Base-by-base conservation (phyloP, 2,329 filamentous ascomycete species). In the Didymella arachidicola region DNA sequence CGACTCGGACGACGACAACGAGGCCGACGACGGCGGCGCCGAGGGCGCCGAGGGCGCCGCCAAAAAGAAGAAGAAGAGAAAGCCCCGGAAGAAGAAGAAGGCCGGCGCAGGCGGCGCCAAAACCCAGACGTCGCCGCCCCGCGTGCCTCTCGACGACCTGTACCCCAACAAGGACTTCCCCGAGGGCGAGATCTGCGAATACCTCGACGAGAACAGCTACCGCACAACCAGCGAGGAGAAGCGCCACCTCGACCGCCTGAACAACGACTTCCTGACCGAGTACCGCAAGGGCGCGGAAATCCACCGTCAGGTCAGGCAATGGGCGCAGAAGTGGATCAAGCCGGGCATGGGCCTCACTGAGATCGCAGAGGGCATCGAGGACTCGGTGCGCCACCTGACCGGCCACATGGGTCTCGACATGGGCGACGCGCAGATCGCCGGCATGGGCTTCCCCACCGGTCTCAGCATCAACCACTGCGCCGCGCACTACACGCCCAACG, bases 1-100 rank as follows among this genome's bases (percentile, higher is more conserved):
- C 53, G 82, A 84, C 59, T 84, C 83, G 22, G 83, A 86, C 49
- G 83, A 86, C 58, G 81, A 82, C 56, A 81, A 83, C 51, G 82
- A 84, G 54, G 82, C 79, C 49, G 81, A 82, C 41, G 82, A 80
- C 27, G 72, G 63, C 71, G 81, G 78, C n/a, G 67, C 65, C 16
- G 73, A 71, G 29, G 71, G 64, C 29, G 67, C 65, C 30, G 79
- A 75, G 43, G 74, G 72, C 16, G 76, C 72, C 34, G 78, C 79
- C 51, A 91, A 91, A 79, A 92, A 92, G 81, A 92, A 93, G 81
- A 94, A 93, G 83, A 92, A 92, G 84, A 91, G 88, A 83, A 89
- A 87, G 79, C 86, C 88, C 74, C 88, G 87, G 77, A 89, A 87
- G 82, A 89, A 90, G 84, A 90, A 84, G 79, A 84, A 83, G 77